Evolutionary conservation across 1,139 yeast genomes (phyloP), one percentile per base, ranked within the genome.

Genomic region (Geotrichum candidum): DNA sequence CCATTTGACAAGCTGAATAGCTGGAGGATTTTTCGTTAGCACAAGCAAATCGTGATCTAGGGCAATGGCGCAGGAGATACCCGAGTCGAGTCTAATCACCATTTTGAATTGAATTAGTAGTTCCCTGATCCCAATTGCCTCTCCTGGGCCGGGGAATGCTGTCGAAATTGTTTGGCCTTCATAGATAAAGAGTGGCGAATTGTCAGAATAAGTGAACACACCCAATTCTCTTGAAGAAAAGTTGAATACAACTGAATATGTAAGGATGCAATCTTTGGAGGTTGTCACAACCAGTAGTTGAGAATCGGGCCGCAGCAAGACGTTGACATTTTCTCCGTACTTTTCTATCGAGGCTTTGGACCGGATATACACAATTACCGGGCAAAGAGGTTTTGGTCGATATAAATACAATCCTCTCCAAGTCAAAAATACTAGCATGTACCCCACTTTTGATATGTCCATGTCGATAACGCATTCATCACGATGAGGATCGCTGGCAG

Each of bases 61-160:
- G 1, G 72, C 70, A 48, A 68, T 53, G 35, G 72, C 71, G 29
- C 66, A 65, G 27, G 68, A 67, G 11, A 73, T 67, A 1, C 72
- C 75, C 4, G 75, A 70, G 41, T 72, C 74, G 3, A 73, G 68
- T 38, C 67, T 66, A 6, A 72, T 65, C 13, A 69, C 69, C 68
- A 69, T 66, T 48, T 67, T 59, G 53, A 68, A 70, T 53, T 70
- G 66, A 23, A 77, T 61, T 51, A 66, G 66, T 35, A 76, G 64
- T 56, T 75, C 78, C 2, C 75, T 70, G 3, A 75, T 74, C 3
- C 79, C 79, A 25, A 72, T 65, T 2, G 74, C 75, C 62, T 77
- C 80, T 7, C 80, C 79, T 0, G 78, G 77, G 1, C 79, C 80
- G 0, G 78, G 77, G 22, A 69, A 66, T 22, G 69, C 65, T 18